Base-by-base conservation (phyloP, 1,139 yeast species). In the Debaryomyces sp. region DNA sequence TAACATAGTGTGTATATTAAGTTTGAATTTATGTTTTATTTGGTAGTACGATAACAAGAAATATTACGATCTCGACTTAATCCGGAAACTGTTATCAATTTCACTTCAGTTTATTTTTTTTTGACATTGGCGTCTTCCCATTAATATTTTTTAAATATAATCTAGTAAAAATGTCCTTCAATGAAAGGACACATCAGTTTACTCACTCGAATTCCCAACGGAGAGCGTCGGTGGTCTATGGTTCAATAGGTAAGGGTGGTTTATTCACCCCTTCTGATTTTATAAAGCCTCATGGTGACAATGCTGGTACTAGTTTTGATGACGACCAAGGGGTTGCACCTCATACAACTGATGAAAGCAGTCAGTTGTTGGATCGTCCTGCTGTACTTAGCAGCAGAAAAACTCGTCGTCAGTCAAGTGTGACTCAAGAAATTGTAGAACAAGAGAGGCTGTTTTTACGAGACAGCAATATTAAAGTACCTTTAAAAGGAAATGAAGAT, bases 221-320 rank as follows among this genome's bases (percentile, higher is more conserved):
- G 55, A 64, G 84, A 50, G 82, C 81, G 3, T 80, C 84, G 2
- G 67, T 78, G 0, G 80, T 80, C 0, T 79, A 71, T 48, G 85
- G 84, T 1, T 77, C 84, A 3, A 66, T 75, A 2, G 84, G 84
- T 6, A 75, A 82, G 54, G 77, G 80, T 7, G 84, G 85, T 0
- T 63, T 81, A 8, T 81, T 68, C 47, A 60, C 78, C 22, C 85
- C 85, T 0, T 68, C 74, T 23, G 85, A 81, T 60, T 81, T 81
- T 55, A 66, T 66, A 23, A 52, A 48, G 15, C 40, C 56, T 3
- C 56, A 50, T 30, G 51, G 47, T 12, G 58, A 50, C 22, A 54
- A 47, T 21, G 50, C 49, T 6, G 56, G 8, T 21, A 15, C 24
- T 17, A n/a, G 23, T 12, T 37, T 23, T 17, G 41, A 33, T 27